Evolutionary conservation across 2,329 filamentous ascomycete genomes (phyloP), one percentile per base, ranked within the genome.

Genomic region (Triangularia verruculosa): DNA sequence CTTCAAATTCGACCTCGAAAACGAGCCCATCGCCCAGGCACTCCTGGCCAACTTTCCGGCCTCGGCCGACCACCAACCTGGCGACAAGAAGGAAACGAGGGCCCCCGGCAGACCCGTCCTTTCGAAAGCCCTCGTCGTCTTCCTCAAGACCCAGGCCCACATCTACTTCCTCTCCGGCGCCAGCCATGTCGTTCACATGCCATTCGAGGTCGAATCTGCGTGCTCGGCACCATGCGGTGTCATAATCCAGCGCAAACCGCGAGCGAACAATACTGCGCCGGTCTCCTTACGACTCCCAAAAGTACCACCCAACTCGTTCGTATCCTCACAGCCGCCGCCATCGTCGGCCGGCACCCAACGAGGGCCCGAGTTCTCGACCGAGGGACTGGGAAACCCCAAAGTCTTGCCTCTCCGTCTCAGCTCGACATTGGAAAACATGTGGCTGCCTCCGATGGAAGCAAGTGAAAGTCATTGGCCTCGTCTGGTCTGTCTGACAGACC

Each of bases 71-170:
- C 34, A 52, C 11, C 57, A 59, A 12, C 24, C 57, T n/a, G 20
- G 47, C 15, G 28, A 25, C 11, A 20, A 30, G 58, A 51, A 39
- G 57, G 4, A 56, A 64, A 61, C 55, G 13, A 62, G 51, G 13
- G 6, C 66, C 7, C 61, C 67, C 11, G 63, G 68, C 9, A 67
- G 68, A 13, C 69, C 68, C 11, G 63, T 68, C 0, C 75, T 86
- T 24, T 83, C 85, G 51, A 84, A 89, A 72, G 93, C 94, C 4
- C 79, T 99, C 66, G 92, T 98, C 7, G 90, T 99, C 57, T 90
- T 98, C 69, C 85, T 99, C 68, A 93, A 91, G 77, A 93, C 92
- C 0, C 94, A 98, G 73, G 93, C 92, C 22, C 94, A 98, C 74
- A 87, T 99, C 68, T 96, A 93, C 80, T 97, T 96, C 74, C 84